Evolutionary conservation across 78 protist genomes (phyloP), one percentile per base, ranked within the genome.

Genomic region (Dictyostelium purpureum): DNA sequence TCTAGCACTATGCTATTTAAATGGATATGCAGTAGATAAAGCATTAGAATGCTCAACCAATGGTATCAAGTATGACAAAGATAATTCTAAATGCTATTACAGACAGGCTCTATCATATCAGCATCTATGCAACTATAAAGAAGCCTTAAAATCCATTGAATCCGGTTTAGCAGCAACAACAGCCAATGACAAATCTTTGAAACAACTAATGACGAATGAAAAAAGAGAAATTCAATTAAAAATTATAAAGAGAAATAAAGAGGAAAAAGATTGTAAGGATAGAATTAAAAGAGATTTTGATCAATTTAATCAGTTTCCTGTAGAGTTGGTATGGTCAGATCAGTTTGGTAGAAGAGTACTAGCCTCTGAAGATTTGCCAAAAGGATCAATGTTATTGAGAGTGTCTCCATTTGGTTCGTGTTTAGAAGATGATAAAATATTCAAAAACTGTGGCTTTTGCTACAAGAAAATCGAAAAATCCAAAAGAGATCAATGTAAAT

Each of bases 251-350:
- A 16, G 11, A 26, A 47, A 70, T 18, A 67, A 16, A 21, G 75
- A 67, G 14, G 37, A 69, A 54, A 38, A 73, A 85, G 42, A 35
- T 26, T 24, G 57, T 24, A 3, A 74, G 18, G 66, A 74, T 74
- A 31, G 59, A 49, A 33, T n/a, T 5, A 33, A 49, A 49, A 37
- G 31, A 33, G 65, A 24, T 28, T 67, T 54, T n/a, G 57, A 71
- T 16, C 91, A 85, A 85, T 85, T 57, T 37, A 10, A n/a, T 19
- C 63, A 85, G 35, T 85, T 85, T 69, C 91, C 91, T 18, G 54
- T 85, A 4, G 59, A 33, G 12, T 24, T 85, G 57, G 54, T 42
- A n/a, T 85, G 91, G 91, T 57, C 70, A 26, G 74, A 70, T 0
- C 38, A 21, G 5, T 38, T 85, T 28, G 91, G 91, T 43, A 9